Evolutionary conservation across 192 early-diverging fungal species (phyloP).

Genomic region (Ambispora gerdemannii): DNA sequence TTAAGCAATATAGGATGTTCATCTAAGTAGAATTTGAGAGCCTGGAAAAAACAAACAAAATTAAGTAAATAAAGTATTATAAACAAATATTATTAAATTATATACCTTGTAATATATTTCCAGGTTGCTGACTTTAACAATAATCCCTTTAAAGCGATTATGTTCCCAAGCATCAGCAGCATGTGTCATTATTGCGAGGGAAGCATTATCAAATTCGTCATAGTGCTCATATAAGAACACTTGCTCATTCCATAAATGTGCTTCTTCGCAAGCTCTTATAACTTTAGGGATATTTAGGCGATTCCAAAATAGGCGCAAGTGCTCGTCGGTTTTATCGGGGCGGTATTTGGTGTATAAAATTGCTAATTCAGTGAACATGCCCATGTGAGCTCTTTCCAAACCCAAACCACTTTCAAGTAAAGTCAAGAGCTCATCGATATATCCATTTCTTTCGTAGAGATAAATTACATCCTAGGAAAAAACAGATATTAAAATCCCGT

Average conservation of each 20-base stretch:
- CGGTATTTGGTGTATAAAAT: constrained; percentile 97
- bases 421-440: constrained; percentile 87
- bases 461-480: constrained; percentile 61
- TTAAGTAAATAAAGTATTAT: background rate
- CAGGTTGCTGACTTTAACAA: constrained; percentile 95
- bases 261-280: constrained; percentile 87
- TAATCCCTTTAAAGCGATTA: constrained; percentile 91
- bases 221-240: constrained; percentile 99
- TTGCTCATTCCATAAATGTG: constrained; percentile 95
- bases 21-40: constrained; percentile 92
- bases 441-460: constrained; percentile 83
- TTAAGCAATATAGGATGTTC: constrained; percentile 94
- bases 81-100: background rate
- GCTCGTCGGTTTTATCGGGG: constrained; percentile 94
- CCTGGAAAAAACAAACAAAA: constrained; percentile 34
- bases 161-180: constrained; percentile 97
- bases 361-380: constrained; percentile 99
- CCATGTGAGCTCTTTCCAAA: constrained; percentile 99
- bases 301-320: constrained; percentile 94
- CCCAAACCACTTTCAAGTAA: constrained; percentile 93
- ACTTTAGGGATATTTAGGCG: constrained; percentile 99
- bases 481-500: background rate
- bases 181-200: constrained; percentile 92
- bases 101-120: constrained; percentile 95
- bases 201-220: constrained; percentile 98